phyloP scores from a whole-genome alignment of 768 basidiomycete species.

The Amanita brunnescens region DNA sequence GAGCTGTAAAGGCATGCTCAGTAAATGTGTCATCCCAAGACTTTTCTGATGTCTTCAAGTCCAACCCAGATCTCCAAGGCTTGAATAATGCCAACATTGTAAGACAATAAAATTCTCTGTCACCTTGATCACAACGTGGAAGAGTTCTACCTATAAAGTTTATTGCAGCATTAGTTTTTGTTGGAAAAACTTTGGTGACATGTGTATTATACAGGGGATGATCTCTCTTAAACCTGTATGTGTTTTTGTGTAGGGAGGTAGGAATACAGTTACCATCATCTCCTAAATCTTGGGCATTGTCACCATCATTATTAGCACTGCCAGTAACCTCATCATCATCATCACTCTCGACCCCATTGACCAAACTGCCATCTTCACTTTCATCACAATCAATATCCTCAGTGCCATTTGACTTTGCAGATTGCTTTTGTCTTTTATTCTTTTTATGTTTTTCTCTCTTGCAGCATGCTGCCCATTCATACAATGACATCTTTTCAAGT shows the following conservation, averaged over 20 bases:
- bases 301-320: background rate
- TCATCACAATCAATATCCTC: too few species aligned
- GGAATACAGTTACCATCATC: background rate
- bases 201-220: background rate
- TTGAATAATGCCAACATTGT: too few species aligned
- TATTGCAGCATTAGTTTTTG: constrained; percentile 13
- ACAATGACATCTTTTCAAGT: constrained; percentile 16
- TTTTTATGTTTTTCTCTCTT: constrained; percentile 6
- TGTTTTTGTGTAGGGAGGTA: constrained; percentile 17
- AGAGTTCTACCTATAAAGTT: constrained; percentile 16
- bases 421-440: constrained; percentile 1
- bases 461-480: constrained; percentile 20
- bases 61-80: constrained; percentile 6
- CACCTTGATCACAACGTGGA: constrained; percentile 18
- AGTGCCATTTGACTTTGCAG: too few species aligned
- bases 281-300: too few species aligned
- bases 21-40: constrained; percentile 17
- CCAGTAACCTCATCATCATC: background rate
- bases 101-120: background rate
- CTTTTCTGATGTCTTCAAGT: constrained; percentile 13
- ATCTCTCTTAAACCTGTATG: constrained; percentile 18
- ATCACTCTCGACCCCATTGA: background rate
- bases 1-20: constrained; percentile 8
- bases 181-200: background rate
- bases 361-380: background rate